These are phyloP conservation scores for Leccinum variabile DNA, from an alignment of 1,284 basidiomycete species.

Conservation along the genomic window DNA sequence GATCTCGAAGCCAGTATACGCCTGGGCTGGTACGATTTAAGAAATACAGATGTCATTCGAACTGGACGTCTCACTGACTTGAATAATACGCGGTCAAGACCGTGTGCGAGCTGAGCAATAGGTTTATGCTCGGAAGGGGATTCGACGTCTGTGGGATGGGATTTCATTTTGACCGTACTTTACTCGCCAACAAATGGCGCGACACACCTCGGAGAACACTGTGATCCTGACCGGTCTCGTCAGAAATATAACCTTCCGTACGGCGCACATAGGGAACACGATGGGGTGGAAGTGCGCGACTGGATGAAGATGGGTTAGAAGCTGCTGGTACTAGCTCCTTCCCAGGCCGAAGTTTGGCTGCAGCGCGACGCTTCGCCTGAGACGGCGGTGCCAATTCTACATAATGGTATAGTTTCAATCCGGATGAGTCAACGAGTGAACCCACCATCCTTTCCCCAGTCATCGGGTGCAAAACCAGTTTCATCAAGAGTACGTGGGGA, in stretches of 20 bases:
- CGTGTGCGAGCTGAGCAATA: constrained; percentile 74
- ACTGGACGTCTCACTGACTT: constrained; percentile 54
- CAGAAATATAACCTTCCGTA: constrained; percentile 46
- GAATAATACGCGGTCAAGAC: constrained; percentile 82
- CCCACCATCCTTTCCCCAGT: constrained; percentile 32
- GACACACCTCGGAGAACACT: constrained; percentile 27
- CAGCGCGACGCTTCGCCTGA: constrained; percentile 2
- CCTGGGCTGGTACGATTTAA: constrained; percentile 60
- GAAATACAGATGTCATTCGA: neutral
- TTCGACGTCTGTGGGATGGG: constrained; percentile 42
- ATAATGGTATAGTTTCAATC: neutral
- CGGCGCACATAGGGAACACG: constrained; percentile 34
- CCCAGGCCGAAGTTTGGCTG: constrained; percentile 9
- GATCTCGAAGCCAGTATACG: constrained; percentile 90
- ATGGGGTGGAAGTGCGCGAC: constrained; percentile 23
- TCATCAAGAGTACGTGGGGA: neutral
- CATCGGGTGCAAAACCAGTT: constrained; percentile 13
- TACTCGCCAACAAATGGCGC: neutral
- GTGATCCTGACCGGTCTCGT: constrained; percentile 31
- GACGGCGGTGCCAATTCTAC: constrained; percentile 27
- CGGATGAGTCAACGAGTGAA: neutral
- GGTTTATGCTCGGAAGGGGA: constrained; percentile 50
- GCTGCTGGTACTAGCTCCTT: constrained; percentile 17
- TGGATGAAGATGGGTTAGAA: constrained; percentile 5
- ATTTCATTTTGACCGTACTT: neutral